Conservation (phyloP, 495 filamentous ascomycete genomes). For the Aspergillus olivimuriae region DNA sequence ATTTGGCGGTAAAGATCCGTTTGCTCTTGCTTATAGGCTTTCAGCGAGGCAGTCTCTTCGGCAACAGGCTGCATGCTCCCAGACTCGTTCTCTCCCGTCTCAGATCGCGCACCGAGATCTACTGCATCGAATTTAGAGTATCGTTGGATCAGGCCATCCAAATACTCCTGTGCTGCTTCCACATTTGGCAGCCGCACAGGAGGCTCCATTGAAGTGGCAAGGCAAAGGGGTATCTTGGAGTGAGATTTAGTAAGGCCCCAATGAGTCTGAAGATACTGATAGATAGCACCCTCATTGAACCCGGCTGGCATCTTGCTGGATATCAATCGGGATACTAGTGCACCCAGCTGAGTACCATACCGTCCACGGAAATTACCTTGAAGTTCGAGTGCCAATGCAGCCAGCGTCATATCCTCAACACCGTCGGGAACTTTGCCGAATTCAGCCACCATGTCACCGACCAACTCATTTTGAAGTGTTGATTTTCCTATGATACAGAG, state of each 20-base stretch:
- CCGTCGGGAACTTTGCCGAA: constrained; percentile 97
- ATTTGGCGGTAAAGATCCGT: constrained; percentile 89
- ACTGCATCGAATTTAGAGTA: constrained; percentile 81
- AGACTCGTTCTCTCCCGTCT: neutral
- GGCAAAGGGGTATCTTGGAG: constrained; percentile 47
- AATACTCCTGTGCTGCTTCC: constrained; percentile 78
- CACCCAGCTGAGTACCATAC: constrained; percentile 90
- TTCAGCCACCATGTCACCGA: constrained; percentile 91
- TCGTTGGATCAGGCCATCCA: constrained; percentile 78
- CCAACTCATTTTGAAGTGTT: constrained; percentile 90
- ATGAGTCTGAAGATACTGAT: constrained; percentile 85
- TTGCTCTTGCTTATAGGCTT: constrained; percentile 91
- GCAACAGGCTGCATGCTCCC: constrained; percentile 48
- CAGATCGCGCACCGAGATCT: constrained; percentile 49
- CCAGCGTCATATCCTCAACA: constrained; percentile 90
- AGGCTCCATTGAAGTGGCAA: constrained; percentile 90
- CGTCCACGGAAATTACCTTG: constrained; percentile 93
- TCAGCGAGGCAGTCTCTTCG: constrained; percentile 93
- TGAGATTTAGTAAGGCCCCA: constrained; percentile 91
- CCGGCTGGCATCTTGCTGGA: constrained; percentile 99
- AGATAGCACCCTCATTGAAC: constrained; percentile 88
- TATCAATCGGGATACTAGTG: constrained; percentile 84
- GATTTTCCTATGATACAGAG: constrained; percentile 67
- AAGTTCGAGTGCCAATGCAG: constrained; percentile 87
- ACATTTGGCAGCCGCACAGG: constrained; percentile 74